These are phyloP conservation scores for Apiotrichum veenhuisii DNA, from an alignment of 1,284 basidiomycete genomes.

Conservation along the genomic window DNA sequence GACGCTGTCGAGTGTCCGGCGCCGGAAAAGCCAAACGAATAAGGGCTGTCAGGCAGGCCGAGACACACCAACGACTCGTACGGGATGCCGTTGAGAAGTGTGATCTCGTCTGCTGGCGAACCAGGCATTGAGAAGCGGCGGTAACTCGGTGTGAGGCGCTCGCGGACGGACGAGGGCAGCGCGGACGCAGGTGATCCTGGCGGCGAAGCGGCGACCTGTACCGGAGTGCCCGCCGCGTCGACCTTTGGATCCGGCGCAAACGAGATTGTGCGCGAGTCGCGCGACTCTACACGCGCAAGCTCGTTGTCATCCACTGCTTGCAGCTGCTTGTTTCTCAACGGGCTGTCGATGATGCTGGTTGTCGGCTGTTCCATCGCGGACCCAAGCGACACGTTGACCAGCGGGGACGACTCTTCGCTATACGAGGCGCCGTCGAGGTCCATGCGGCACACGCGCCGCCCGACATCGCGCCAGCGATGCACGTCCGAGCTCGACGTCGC, in stretches of 20 bases:
- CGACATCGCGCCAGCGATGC: constrained; percentile 69
- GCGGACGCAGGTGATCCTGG: constrained; percentile 10
- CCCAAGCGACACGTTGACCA: constrained; percentile 13
- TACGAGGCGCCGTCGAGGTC: constrained; percentile 49
- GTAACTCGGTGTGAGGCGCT: constrained; percentile 17
- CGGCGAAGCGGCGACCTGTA: not conserved
- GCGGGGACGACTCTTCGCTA: constrained; percentile 4
- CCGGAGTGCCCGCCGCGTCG: not conserved
- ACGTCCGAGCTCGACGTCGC: constrained; percentile 77
- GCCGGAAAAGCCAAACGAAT: constrained; percentile 50
- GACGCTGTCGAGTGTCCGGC: constrained; percentile 64
- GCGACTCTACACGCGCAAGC: constrained; percentile 27
- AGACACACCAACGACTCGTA: constrained; percentile 74
- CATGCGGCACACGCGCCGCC: constrained; percentile 55
- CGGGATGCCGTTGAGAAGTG: constrained; percentile 62
- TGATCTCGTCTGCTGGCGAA: not conserved
- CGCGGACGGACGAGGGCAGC: constrained; percentile 20
- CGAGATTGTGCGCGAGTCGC: constrained; percentile 35
- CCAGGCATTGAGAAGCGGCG: constrained; percentile 24
- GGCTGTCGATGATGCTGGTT: constrained; percentile 19
- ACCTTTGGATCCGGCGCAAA: constrained; percentile 33
- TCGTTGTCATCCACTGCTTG: constrained; percentile 19
- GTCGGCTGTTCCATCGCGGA: constrained; percentile 22
- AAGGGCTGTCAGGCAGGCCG: constrained; percentile 69
- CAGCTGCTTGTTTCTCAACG: constrained; percentile 24